Evolutionary conservation across 2,329 filamentous ascomycete species (phyloP), one percentile per base, ranked within the genome.

Genomic region (Cryphonectria naterciae): DNA sequence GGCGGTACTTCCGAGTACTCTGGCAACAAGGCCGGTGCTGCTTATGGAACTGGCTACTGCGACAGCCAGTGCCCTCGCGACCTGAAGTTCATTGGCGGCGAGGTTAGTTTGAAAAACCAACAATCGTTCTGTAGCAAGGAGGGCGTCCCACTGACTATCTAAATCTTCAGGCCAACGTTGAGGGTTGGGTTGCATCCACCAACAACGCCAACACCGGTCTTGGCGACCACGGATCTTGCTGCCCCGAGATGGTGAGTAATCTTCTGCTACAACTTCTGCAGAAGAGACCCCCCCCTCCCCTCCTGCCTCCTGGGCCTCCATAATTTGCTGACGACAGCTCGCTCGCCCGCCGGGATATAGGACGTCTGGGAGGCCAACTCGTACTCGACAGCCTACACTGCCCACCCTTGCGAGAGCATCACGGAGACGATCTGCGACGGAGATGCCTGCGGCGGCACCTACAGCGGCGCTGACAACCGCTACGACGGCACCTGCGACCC

Each of bases 401-500:
- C 91, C 25, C 91, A 93, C 79, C 85, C 88, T 60, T 92, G 91
- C 84, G 81, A 80, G 69, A 81, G 78, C 71, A 79, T 82, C 61
- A 85, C 83, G 66, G 85, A 87, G 75, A 78, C 79, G 68, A 82
- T 84, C 69, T 91, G 89, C 83, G 77, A 78, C 0, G 83, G 83
- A 28, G 80, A 86, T 73, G 71, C 71, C 7, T 89, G 87, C 75
- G 88, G 88, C 71, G 88, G 85, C 70, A 84, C 85, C 49, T 87
- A 86, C 76, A 82, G 80, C 67, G 68, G 75, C 65, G 15, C 25
- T 10, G 43, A 19, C 25, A 80, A 85, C 75, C 88, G 90, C 73
- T 92, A 92, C 77, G 81, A 77, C 37, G 89, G 90, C 68, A 80
- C 86, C 70, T 92, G 91, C 79, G 91, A 92, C 78, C 88, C 89